A percentile compares a stretch with the other conserved stretches of the same genome.
Evolutionary conservation across 257 asterid species (phyloP).

Genomic region (Ballota nigra): DNA sequence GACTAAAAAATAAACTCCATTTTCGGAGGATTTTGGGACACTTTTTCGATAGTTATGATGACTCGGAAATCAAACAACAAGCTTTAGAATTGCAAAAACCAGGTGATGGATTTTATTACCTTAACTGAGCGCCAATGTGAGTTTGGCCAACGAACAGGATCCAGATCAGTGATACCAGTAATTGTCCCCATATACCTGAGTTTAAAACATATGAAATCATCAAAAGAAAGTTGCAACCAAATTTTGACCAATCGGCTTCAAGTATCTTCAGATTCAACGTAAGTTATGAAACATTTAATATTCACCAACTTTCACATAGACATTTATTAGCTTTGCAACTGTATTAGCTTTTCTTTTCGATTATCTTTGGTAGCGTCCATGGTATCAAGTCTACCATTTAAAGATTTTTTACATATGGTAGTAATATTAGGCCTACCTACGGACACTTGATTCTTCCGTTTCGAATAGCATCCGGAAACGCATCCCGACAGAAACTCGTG

Average conservation of each 20-base stretch:
- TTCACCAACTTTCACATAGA: neutral
- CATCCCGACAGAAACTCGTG: slow-evolving; percentile 90
- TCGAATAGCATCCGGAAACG: slow-evolving; percentile 95
- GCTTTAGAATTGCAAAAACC: too few species aligned
- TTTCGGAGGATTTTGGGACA: neutral
- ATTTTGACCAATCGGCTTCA: neutral
- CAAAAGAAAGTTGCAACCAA: neutral
- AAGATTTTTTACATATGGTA: neutral
- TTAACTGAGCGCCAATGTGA: slow-evolving; percentile 91
- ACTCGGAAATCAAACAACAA: too few species aligned
- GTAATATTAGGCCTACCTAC: slow-evolving; percentile 54
- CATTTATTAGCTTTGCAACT: neutral
- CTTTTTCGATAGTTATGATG: neutral
- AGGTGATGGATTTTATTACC: slow-evolving; percentile 35
- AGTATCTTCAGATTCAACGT: neutral
- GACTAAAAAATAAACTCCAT: neutral
- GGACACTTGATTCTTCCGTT: slow-evolving; percentile 92
- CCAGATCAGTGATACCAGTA: slow-evolving; percentile 77
- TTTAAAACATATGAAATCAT: slow-evolving; percentile 10
- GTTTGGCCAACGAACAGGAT: slow-evolving; percentile 83
- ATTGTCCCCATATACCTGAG: slow-evolving; percentile 91
- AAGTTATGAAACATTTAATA: neutral
- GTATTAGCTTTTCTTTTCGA: neutral
- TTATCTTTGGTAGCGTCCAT: neutral
- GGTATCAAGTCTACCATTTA: neutral